Evolutionary conservation across 352 stramenopile genomes (phyloP).

Genomic region (Phytophthora syringae): DNA sequence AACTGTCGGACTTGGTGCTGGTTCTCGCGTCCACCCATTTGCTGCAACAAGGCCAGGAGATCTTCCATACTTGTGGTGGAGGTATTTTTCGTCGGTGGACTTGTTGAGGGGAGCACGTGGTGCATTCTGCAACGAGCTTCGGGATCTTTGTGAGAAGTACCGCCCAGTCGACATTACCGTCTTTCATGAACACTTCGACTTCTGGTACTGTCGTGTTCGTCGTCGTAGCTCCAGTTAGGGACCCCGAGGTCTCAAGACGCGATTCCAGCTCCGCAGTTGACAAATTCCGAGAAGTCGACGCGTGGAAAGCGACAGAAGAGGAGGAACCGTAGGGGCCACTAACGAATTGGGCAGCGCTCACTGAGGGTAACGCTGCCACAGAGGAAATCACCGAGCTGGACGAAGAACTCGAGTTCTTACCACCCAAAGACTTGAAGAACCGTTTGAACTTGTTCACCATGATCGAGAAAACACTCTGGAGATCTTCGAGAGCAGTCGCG

Average conservation of each 20-base stretch:
- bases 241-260: conserved; percentile 39
- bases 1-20: conserved; percentile 61
- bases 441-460: conserved; percentile 66
- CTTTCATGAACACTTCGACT: conserved; percentile 22
- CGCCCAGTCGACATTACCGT: conserved; percentile 41
- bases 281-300: conserved; percentile 33
- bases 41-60: conserved; percentile 54
- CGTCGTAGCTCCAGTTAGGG: conserved; percentile 20
- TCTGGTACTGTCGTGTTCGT: conserved; percentile 2
- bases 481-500: not conserved
- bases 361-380: conserved; percentile 8
- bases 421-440: conserved; percentile 56
- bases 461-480: not conserved
- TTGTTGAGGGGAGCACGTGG: conserved; percentile 15
- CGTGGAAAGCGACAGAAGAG: conserved; percentile 43
- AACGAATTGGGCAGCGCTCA: conserved; percentile 25
- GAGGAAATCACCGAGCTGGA: conserved; percentile 7
- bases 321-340: conserved; percentile 48
- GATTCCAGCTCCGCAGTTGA: conserved; percentile 35
- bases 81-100: conserved; percentile 10
- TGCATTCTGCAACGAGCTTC: conserved; percentile 53
- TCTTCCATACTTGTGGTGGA: conserved; percentile 33
- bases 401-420: conserved; percentile 40
- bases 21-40: conserved; percentile 66
- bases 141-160: conserved; percentile 45